Conservation (phyloP, 2,329 filamentous ascomycete genomes). For the Phyllosticta citriasiana region DNA sequence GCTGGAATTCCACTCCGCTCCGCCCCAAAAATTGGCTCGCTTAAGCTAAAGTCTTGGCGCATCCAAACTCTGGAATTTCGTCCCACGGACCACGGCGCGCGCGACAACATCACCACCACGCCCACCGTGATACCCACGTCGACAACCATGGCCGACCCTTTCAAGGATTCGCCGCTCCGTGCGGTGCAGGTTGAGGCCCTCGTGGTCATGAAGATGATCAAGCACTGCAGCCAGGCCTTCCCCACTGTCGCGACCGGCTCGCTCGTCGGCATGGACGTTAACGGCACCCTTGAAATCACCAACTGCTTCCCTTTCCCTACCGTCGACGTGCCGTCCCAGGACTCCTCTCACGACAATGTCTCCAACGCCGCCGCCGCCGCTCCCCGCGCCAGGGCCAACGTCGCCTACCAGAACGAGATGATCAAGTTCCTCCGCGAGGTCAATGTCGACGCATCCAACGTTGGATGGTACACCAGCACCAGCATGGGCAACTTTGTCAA, state of each 20-base stretch:
- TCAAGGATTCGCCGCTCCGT: conserved; percentile 52
- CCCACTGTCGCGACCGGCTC: conserved; percentile 83
- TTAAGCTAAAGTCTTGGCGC: background rate
- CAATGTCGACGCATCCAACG: conserved; percentile 95
- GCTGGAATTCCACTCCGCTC: background rate
- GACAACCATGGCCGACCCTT: conserved; percentile 25
- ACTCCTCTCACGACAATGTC: conserved; percentile 22
- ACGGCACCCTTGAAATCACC: conserved; percentile 75
- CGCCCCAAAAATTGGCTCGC: background rate
- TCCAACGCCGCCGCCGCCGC: conserved; percentile 60
- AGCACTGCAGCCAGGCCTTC: conserved; percentile 81
- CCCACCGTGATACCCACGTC: background rate
- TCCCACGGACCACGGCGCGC: conserved; percentile 10
- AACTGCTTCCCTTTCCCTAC: conserved; percentile 93
- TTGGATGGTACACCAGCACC: conserved; percentile 97
- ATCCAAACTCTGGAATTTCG: conserved; percentile 7
- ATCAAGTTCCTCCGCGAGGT: conserved; percentile 93
- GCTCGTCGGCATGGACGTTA: conserved; percentile 85
- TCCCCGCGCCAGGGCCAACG: conserved; percentile 83
- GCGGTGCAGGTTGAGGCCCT: conserved; percentile 90
- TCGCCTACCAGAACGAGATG: conserved; percentile 89
- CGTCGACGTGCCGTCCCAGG: conserved; percentile 56
- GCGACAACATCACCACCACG: conserved; percentile 5
- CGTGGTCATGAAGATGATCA: conserved; percentile 97
- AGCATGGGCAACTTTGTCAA: conserved; percentile 99